Evolutionary conservation across 345 rosid species (phyloP), one percentile per base, ranked within the genome.

Genomic region (Zanthoxylum bungeanum): DNA sequence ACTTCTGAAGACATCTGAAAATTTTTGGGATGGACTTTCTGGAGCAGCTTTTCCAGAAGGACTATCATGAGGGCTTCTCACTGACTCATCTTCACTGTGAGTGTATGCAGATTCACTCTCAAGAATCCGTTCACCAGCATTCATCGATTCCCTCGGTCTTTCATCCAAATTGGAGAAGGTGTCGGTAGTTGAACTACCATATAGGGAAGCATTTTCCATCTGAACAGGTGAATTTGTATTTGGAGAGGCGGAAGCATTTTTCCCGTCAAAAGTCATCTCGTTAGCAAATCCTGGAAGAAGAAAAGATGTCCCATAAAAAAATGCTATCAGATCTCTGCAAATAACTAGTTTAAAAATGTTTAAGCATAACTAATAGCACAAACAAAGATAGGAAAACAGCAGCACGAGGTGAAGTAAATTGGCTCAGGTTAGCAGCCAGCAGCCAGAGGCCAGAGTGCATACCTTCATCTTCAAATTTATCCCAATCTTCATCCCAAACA

Each of bases 401-500:
- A 21, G 21, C 50, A 51, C 22, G 9, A 60, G 50, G 61, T 39
- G 44, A 42, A 68, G 50, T 52, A 63, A 56, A 50, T 49, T 11
- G 58, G 66, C 57, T 28, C 7, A 30, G 30, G 25, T 36, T 36
- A 28, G 74, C 36, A 59, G 59, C 63, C 37, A 34, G 17, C 39
- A 25, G 30, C 47, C 49, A n/a, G n/a, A n/a, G n/a, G 60, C 60
- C 37, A 33, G 22, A 49, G 30, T 24, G 24, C 53, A 73, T 61
- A 89, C 99, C 98, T 86, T 88, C 96, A 85, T 95, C 99, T 85
- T 89, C 97, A 83, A 95, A 92, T 79, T 95, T 92, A 77, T 95
- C 99, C 97, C 99, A 95, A 17, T 92, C 99, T 85, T 95, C 99
- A 85, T 92, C 96, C 99, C 98, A 95, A 47, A 85, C 77, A 73